These are phyloP conservation scores for Cymbidium sinense DNA, from an alignment of 106 monocot genomes.

Conservation along the genomic window DNA sequence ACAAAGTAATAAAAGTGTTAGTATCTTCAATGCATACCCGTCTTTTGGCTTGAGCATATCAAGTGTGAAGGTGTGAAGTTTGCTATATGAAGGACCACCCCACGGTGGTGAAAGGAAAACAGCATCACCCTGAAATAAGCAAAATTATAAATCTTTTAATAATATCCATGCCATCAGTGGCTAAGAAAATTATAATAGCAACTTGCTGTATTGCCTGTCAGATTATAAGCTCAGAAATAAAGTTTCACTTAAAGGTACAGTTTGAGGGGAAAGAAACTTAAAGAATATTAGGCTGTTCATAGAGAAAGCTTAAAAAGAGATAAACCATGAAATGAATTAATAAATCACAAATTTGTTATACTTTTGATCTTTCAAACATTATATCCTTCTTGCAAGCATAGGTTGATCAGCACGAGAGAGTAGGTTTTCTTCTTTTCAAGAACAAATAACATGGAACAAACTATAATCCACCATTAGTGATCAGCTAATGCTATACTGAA, in stretches of 20 bases:
- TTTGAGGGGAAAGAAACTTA: not conserved
- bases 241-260: not conserved
- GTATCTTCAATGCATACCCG: constrained; percentile 32
- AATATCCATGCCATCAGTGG: not conserved
- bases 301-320: too few species aligned
- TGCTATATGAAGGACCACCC: constrained; percentile 65
- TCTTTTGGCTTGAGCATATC: constrained; percentile 67
- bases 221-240: not conserved
- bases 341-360: too few species aligned
- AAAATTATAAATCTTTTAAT: not conserved
- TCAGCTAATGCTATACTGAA: too few species aligned
- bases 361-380: too few species aligned
- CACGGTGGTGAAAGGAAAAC: constrained; percentile 76
- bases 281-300: too few species aligned
- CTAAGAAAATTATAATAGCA: too few species aligned
- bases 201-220: not conserved
- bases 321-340: too few species aligned
- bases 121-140: constrained; percentile 38
- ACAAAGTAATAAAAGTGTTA: not conserved
- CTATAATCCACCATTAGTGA: too few species aligned
- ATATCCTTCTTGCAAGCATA: too few species aligned
- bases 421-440: too few species aligned
- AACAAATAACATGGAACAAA: too few species aligned
- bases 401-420: not conserved
- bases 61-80: constrained; percentile 36